Evolutionary conservation across 257 asterid species (phyloP), one percentile per base, ranked within the genome.

Genomic region (Ajuga chamaepitys): DNA sequence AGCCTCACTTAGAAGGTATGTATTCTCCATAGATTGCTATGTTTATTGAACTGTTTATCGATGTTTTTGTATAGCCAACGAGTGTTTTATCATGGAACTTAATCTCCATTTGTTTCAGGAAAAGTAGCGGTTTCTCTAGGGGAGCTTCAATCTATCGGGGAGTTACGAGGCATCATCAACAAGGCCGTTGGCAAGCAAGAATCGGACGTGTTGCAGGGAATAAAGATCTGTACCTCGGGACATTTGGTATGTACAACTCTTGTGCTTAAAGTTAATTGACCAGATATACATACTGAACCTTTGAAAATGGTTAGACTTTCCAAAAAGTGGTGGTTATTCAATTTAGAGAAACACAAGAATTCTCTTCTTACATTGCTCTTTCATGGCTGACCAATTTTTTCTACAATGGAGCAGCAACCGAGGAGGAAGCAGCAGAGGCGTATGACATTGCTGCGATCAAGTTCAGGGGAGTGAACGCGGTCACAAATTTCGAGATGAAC

Each of bases 141-240:
- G 96, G 96, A 12, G 96, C 98, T 3, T 91, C 98, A 2, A 85
- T 86, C 44, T 91, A 91, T 65, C 71, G 98, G 38, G 98, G 98
- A 0, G 98, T 91, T 34, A 91, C 98, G 9, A 91, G 99, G 88
- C 98, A 94, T 81, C 99, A 91, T 68, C 99, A 94, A 44, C 99
- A 94, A 82, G 99, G 97, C 11, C 83, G 99, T 0, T 94, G 99
- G 99, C 99, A 94, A 66, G 99, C 99, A 12, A 79, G 99, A 71
- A 94, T 94, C 4, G 99, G 99, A 7, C 96, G 99, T 2, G 99
- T 93, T 57, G 96, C 99, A 0, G 97, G 97, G 64, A 89, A 93
- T 44, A 89, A 89, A 73, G 97, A 93, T 73, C 75, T 93, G 7
- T 93, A 93, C 78, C 96, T 93, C 1, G 99, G 99, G 64, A 93